These are phyloP conservation scores for Aspergillus sergii DNA, from an alignment of 2,329 filamentous ascomycete genomes.

Conservation along the genomic window DNA sequence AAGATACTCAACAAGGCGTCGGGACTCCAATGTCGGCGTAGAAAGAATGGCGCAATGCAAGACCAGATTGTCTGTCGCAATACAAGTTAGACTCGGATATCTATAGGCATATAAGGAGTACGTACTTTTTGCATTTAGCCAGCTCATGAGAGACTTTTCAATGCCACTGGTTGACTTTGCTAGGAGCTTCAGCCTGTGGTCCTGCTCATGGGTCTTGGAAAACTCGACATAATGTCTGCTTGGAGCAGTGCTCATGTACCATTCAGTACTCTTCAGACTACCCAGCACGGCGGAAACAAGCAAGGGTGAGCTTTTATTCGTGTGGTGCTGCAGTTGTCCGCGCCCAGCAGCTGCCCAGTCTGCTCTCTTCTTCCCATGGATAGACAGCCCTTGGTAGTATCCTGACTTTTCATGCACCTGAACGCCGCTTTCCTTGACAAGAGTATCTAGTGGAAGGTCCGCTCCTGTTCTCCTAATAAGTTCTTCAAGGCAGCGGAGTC, in stretches of 20 bases:
- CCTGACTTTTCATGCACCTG: constrained; percentile 65
- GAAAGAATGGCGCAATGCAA: constrained; percentile 68
- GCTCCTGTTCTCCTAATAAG: constrained; percentile 69
- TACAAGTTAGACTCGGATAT: no score
- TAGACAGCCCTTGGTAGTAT: constrained; percentile 75
- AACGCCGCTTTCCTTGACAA: constrained; percentile 68
- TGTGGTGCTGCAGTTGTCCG: neutral
- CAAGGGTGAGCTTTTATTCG: constrained; percentile 29
- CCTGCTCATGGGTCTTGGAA: constrained; percentile 61
- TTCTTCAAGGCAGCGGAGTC: constrained; percentile 45
- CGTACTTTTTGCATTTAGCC: constrained; percentile 53
- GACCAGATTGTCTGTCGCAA: constrained; percentile 47
- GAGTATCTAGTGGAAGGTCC: constrained; percentile 67
- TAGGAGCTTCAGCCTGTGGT: constrained; percentile 65
- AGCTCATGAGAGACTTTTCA: constrained; percentile 21
- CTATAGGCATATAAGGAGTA: neutral
- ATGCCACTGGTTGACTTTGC: constrained; percentile 44
- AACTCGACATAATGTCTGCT: constrained; percentile 70
- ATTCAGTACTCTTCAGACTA: constrained; percentile 71
- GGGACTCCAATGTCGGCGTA: constrained; percentile 43
- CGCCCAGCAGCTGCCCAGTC: constrained; percentile 74
- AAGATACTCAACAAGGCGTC: constrained; percentile 66
- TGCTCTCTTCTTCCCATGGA: constrained; percentile 71
- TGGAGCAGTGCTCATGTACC: constrained; percentile 74
- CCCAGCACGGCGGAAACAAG: constrained; percentile 41